Evolutionary conservation across 2,329 filamentous ascomycete species (phyloP).

Genomic region (Colletotrichum magnum): DNA sequence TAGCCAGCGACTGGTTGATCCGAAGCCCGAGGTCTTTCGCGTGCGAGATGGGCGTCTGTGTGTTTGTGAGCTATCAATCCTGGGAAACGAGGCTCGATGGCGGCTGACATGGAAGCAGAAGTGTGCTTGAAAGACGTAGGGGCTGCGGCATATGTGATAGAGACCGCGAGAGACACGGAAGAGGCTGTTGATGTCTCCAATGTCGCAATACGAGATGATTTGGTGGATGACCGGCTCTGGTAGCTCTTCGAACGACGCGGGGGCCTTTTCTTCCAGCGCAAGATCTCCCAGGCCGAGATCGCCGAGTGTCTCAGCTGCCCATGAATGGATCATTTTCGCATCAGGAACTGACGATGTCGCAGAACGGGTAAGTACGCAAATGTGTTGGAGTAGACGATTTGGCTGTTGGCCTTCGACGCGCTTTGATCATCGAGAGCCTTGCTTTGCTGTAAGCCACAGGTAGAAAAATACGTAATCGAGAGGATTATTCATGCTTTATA

Average conservation of each 20-base stretch:
- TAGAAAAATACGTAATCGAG: too few species aligned
- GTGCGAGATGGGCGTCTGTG: background rate
- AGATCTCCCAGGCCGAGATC: background rate
- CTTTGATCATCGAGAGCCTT: too few species aligned
- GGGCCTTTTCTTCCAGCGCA: background rate
- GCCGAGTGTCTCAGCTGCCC: too few species aligned
- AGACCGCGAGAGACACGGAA: conserved; percentile 3
- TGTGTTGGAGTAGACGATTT: too few species aligned
- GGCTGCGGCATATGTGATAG: background rate
- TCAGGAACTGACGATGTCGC: too few species aligned
- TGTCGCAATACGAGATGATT: background rate
- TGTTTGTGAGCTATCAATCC: background rate
- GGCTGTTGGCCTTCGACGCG: too few species aligned
- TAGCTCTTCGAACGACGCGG: background rate
- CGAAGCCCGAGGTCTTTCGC: background rate
- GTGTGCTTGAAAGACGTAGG: conserved; percentile 14
- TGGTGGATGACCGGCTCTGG: conserved; percentile 4
- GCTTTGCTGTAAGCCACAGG: too few species aligned
- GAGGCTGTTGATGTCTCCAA: conserved; percentile 3
- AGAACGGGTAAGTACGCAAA: too few species aligned
- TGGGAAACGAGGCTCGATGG: background rate
- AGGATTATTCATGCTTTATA: too few species aligned
- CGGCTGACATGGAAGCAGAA: background rate
- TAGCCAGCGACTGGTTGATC: background rate
- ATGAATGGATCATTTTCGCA: background rate